phyloP scores from a whole-genome alignment of 768 basidiomycete genomes.

The Suillus lakei region DNA sequence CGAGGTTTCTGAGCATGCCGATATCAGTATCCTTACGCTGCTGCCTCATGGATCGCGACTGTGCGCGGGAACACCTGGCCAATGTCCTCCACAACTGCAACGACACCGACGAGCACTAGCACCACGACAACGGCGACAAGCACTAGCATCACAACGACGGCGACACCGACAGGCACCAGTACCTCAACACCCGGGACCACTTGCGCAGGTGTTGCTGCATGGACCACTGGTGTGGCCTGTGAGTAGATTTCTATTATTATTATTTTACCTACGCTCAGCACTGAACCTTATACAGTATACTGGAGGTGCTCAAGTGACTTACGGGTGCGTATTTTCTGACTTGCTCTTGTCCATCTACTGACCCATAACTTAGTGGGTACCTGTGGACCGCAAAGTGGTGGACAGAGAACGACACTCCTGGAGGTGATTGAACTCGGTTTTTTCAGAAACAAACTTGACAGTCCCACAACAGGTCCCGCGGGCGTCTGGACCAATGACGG shows the following conservation, averaged over 20 bases:
- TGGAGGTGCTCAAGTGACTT: conserved; percentile 46
- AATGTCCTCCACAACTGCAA: conserved; percentile 23
- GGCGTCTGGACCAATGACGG: conserved; percentile 65
- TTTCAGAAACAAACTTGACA: background rate
- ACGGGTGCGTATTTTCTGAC: conserved; percentile 35
- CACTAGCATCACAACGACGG: conserved; percentile 11
- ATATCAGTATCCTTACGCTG: conserved; percentile 43
- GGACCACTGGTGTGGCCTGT: conserved; percentile 43
- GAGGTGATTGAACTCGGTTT: conserved; percentile 20
- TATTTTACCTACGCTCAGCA: background rate
- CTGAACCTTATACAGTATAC: conserved; percentile 39
- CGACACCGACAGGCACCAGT: conserved; percentile 26
- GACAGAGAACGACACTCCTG: conserved; percentile 43
- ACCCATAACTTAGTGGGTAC: conserved; percentile 37
- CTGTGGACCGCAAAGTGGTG: conserved; percentile 54
- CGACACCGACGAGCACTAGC: conserved; percentile 13
- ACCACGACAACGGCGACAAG: conserved; percentile 27
- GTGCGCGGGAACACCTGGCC: conserved; percentile 42
- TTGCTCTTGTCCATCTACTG: background rate
- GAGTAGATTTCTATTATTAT: conserved; percentile 19
- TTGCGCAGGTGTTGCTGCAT: conserved; percentile 48
- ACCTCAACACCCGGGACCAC: conserved; percentile 24
- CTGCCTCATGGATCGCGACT: conserved; percentile 42
- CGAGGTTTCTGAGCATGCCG: background rate
- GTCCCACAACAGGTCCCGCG: conserved; percentile 40